Conservation (phyloP, 495 filamentous ascomycete genomes). For the Podospora anserina region DNA sequence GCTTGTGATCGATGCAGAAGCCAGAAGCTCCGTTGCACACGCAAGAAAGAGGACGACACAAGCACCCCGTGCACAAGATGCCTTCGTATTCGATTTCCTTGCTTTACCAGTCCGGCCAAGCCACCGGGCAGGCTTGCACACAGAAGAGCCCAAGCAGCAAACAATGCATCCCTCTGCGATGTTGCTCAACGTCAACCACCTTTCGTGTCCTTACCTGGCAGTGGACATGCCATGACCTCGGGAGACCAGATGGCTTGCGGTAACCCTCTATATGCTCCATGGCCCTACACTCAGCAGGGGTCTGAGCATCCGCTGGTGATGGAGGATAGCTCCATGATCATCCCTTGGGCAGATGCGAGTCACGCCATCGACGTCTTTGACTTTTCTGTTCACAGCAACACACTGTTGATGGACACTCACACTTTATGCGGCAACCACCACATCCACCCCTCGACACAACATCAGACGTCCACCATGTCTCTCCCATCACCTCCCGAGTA, state of each 20-base stretch:
- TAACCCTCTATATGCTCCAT: conserved; percentile 1
- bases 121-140: conserved; percentile 7
- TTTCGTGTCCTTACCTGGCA: neutral
- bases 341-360: neutral
- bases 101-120: conserved; percentile 10
- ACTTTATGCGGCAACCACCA: neutral
- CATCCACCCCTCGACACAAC: neutral
- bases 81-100: conserved; percentile 10
- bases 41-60: conserved; percentile 10
- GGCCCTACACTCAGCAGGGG: neutral
- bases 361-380: neutral
- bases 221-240: neutral
- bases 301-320: neutral
- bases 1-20: conserved; percentile 10
- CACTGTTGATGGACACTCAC: neutral
- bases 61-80: conserved; percentile 12
- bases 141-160: neutral
- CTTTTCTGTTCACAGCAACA: neutral
- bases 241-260: neutral
- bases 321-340: neutral
- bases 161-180: neutral
- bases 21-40: conserved; percentile 11
- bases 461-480: neutral
- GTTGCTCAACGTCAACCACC: neutral
- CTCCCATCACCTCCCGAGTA: neutral